Base-by-base conservation (phyloP, 2,329 filamentous ascomycete species). In the Colletotrichum agaves region DNA sequence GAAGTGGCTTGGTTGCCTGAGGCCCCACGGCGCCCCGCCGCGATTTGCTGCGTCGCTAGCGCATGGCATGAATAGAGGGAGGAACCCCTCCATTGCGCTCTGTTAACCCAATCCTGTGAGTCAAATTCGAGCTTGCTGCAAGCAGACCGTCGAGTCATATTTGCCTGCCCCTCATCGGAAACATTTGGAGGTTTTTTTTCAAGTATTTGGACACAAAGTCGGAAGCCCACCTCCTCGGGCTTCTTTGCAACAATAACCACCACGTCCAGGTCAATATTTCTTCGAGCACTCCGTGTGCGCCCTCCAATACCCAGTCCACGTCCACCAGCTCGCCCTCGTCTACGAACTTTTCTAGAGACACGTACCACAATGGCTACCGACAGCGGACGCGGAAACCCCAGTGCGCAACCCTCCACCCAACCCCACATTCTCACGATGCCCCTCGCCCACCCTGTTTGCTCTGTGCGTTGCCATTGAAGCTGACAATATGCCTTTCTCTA, bases 361-460 rank as follows among this genome's bases (percentile, higher is more conserved):
- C 80, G 79, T 77, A 79, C 81, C 75, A 84, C 78, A 75, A 89
- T 89, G 87, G 87, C 87, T 74, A 85, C 84, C 70, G 87, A 89
- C 77, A 83, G 83, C 73, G 84, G 80, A 63, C 80, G 80, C 75
- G 82, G 82, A 73, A 84, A 83, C 67, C 78, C 78, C 57, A 80
- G 82, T 84, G 75, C 72, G 80, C 71, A 62, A 49, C 55, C 65
- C 65, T 56, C 65, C 61, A 55, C 43, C 21, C 61, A 60, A 52
- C 61, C 47, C 63, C 35, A 50, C 59, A 41, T 55, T n/a, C 63
- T 67, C 58, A 37, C 44, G 63, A 67, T 67, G 47, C 50, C 58
- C 33, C 44, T 49, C 31, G 35, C 27, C 59, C 53, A 39, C 37
- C 50, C 52, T 53, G 63, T 52, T 52, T 12, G 46, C 19, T 17